phyloP scores from a whole-genome alignment of 1,284 basidiomycete genomes.

The Ustilago cynodontis region DNA sequence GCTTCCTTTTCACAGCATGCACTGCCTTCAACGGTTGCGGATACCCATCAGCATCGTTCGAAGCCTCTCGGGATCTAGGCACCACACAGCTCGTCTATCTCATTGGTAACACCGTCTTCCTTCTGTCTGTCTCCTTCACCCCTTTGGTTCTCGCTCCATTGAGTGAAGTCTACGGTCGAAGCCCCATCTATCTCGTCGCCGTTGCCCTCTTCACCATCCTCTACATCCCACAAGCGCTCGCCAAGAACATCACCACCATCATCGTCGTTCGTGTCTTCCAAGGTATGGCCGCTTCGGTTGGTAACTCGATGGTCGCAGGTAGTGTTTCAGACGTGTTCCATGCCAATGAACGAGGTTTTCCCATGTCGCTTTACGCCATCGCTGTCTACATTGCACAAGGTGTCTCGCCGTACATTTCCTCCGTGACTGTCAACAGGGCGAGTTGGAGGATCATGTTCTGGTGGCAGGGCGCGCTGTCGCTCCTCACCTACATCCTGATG shows the following conservation, averaged over 20 bases:
- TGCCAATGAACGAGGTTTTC: slow-evolving; percentile 69
- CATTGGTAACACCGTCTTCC: slow-evolving; percentile 48
- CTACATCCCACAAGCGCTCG: slow-evolving; percentile 64
- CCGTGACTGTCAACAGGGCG: slow-evolving; percentile 59
- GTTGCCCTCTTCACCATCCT: slow-evolving; percentile 49
- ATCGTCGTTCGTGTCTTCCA: slow-evolving; percentile 69
- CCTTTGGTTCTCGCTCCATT: slow-evolving; percentile 59
- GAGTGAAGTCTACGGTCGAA: slow-evolving; percentile 55
- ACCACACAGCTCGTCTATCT: slow-evolving; percentile 48
- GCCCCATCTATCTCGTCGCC: slow-evolving; percentile 49
- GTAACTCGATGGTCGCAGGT: slow-evolving; percentile 67
- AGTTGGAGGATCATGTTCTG: slow-evolving; percentile 65
- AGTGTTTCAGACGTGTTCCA: slow-evolving; percentile 67
- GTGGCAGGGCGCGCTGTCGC: slow-evolving; percentile 49
- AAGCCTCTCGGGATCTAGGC: slow-evolving; percentile 27
- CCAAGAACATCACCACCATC: slow-evolving; percentile 59
- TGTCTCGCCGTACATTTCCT: slow-evolving; percentile 59
- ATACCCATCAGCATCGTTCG: slow-evolving; percentile 38
- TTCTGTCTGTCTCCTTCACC: slow-evolving; percentile 54
- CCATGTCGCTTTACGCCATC: slow-evolving; percentile 71
- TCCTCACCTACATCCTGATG: slow-evolving; percentile 45
- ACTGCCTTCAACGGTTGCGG: slow-evolving; percentile 61
- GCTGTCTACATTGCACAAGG: slow-evolving; percentile 70
- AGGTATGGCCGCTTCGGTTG: slow-evolving; percentile 66
- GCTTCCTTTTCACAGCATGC: slow-evolving; percentile 54